Conservation (phyloP, 2,329 filamentous ascomycete genomes). For the Stachybotrys elegans region DNA sequence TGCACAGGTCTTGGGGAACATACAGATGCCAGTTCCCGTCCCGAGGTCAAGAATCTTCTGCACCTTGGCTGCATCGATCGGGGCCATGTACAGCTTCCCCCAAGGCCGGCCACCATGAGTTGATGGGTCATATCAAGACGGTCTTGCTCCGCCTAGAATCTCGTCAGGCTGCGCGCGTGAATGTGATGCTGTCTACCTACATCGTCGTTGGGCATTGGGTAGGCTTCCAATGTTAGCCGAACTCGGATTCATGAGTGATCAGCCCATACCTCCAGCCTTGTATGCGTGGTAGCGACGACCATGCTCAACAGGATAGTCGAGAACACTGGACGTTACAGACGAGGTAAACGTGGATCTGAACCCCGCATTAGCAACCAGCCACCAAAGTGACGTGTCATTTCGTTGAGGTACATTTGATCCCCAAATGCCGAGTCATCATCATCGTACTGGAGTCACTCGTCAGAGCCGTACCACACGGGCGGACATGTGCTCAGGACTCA, state of each 20-base stretch:
- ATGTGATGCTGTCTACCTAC: background rate
- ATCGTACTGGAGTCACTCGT: too few species aligned
- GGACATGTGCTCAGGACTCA: too few species aligned
- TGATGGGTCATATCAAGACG: slow-evolving; percentile 33
- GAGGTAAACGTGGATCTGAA: slow-evolving; percentile 12
- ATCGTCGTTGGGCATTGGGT: slow-evolving; percentile 21
- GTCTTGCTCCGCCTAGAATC: slow-evolving; percentile 27
- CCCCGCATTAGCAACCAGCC: too few species aligned
- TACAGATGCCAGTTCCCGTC: background rate
- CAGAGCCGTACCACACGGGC: too few species aligned
- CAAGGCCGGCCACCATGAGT: slow-evolving; percentile 20
- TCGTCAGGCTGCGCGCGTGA: too few species aligned
- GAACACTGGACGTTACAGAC: slow-evolving; percentile 20
- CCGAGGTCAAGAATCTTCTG: background rate
- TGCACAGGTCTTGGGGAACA: background rate
- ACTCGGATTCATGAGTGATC: background rate
- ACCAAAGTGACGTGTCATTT: too few species aligned
- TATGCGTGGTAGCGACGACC: slow-evolving; percentile 28
- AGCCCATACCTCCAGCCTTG: slow-evolving; percentile 20
- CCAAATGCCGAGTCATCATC: too few species aligned
- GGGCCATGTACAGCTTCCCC: slow-evolving; percentile 17
- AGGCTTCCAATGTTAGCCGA: background rate
- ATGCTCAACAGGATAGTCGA: slow-evolving; percentile 23
- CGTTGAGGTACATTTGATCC: too few species aligned
- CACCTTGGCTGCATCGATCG: slow-evolving; percentile 11